Conservation (phyloP, 495 filamentous ascomycete genomes). For the Podospora pseudoanserina region DNA sequence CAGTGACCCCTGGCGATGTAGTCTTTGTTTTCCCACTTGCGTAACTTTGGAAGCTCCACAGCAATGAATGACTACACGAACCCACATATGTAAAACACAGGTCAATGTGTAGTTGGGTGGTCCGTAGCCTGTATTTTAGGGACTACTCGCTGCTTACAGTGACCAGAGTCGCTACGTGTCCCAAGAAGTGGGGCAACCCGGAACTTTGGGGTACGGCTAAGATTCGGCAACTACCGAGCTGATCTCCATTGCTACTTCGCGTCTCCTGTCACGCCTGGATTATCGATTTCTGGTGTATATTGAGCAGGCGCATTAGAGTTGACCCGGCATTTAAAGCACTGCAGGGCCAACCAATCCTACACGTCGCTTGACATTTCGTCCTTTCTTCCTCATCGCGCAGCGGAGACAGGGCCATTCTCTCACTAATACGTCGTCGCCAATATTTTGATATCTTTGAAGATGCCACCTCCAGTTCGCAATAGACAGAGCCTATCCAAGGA, state of each 20-base stretch:
- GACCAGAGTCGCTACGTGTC: no score
- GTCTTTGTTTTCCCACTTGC: no score
- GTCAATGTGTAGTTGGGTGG: no score
- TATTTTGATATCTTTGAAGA: slow-evolving; percentile 19
- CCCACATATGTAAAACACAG: no score
- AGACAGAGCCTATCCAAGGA: slow-evolving; percentile 58
- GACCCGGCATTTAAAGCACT: not conserved
- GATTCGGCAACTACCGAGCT: not conserved
- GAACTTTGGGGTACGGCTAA: no score
- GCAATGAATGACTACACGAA: no score
- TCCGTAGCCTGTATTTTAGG: no score
- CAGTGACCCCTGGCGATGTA: no score
- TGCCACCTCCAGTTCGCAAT: slow-evolving; percentile 50
- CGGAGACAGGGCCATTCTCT: not conserved
- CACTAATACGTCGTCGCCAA: not conserved
- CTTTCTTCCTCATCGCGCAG: not conserved
- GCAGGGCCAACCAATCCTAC: not conserved
- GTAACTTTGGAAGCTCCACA: no score
- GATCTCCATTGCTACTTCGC: not conserved
- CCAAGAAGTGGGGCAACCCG: no score
- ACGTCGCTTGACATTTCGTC: not conserved
- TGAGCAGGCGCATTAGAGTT: not conserved
- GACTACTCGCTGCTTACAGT: no score
- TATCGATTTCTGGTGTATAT: not conserved
- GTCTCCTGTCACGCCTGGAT: not conserved